Base-by-base conservation (phyloP, 495 filamentous ascomycete genomes). In the Trichoderma gamsii region DNA sequence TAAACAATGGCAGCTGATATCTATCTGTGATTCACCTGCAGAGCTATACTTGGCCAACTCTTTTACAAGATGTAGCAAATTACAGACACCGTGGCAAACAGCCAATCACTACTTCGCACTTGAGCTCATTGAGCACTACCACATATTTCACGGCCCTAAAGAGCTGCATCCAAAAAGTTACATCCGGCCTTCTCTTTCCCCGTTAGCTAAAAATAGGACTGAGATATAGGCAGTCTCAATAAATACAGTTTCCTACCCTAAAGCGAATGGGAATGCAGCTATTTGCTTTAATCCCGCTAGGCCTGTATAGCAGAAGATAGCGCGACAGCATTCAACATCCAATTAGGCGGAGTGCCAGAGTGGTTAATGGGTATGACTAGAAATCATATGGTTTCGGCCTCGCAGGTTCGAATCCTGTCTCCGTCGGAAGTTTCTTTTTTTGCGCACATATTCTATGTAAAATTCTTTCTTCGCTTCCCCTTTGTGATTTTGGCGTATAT, bases 401-500 rank as follows among this genome's bases (percentile, higher is more conserved):
- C 56, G 27, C 56, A 61, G 56, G 56, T 61, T 61, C 56, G 56
- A 61, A 61, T 59, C 52, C 52, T 59, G 52, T 59, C 52, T 59
- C 52, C 25, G 52, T 59, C 52, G 52, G 27, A 59, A 59, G 3
- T 6, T 59, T 59, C 13, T 4, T 59, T 59, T 59, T 59, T 59
- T 29, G 52, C 21, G 25, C 52, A 1, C 18, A 12, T 59, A 4
- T 29, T 29, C 8, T 21, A 3, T 59, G 41, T 72, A 66, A 23
- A 70, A 69, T 5, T 61, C 27, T 63, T 66, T 73, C 72, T 79
- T 68, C 8, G 29, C 29, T 13, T 27, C 52, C 52, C 1, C 1
- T 3, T 59, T 59, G 11, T 21, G 8, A 9, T 9, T 27, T 21
- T 15, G n/a, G 15, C 18, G 21, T 59, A 59, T 59, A 59, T 25